Percentiles rank a stretch among this genome's conserved stretches.
phyloP scores from a whole-genome alignment of 2,329 filamentous ascomycete genomes.

The Cercospora nicotianae region DNA sequence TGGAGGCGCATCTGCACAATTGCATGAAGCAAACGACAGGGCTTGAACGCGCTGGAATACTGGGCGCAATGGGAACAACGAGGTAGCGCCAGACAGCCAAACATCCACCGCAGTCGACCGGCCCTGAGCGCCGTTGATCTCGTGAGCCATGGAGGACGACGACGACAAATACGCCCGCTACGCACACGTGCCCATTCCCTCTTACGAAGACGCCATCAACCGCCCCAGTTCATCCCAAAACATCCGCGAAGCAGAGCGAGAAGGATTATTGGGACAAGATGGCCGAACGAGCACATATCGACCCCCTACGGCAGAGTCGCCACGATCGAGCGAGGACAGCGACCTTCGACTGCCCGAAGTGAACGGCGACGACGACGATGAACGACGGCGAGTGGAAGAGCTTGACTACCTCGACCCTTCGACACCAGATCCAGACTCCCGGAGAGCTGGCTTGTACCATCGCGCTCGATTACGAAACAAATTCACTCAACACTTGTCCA shows the following conservation, averaged over 20 bases:
- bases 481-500: constrained; percentile 59
- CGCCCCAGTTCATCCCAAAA: constrained; percentile 51
- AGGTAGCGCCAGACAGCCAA: constrained; percentile 4
- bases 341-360: constrained; percentile 55
- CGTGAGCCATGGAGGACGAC: constrained; percentile 18
- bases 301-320: constrained; percentile 79
- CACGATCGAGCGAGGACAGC: constrained; percentile 60
- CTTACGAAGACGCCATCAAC: constrained; percentile 75
- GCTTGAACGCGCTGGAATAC: neutral
- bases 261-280: constrained; percentile 66
- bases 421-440: constrained; percentile 25
- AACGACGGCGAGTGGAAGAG: constrained; percentile 79
- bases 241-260: constrained; percentile 66
- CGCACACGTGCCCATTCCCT: constrained; percentile 65
- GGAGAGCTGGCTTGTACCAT: constrained; percentile 36
- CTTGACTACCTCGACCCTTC: constrained; percentile 73
- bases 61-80: neutral
- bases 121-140: constrained; percentile 1
- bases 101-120: neutral
- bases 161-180: constrained; percentile 30
- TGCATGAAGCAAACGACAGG: neutral
- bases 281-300: constrained; percentile 58
- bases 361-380: constrained; percentile 52
- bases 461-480: constrained; percentile 48
- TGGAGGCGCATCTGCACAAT: neutral